Conservation (phyloP, 2,329 filamentous ascomycete species). For the Fusarium sp. region DNA sequence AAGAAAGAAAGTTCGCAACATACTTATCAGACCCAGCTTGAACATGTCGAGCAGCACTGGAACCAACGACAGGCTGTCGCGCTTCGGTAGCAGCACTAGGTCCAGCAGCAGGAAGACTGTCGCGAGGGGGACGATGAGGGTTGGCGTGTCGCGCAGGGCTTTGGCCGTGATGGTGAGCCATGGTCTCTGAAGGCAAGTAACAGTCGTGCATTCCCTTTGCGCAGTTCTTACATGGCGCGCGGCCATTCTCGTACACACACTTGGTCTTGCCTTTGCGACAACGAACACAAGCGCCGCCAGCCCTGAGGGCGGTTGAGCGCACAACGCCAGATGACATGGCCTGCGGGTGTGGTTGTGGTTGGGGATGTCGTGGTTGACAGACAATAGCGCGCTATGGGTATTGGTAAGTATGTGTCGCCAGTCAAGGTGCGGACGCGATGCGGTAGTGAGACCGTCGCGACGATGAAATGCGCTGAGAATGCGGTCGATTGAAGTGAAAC, state of each 20-base stretch:
- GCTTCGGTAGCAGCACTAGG: constrained; percentile 60
- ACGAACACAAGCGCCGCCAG: constrained; percentile 72
- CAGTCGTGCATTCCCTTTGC: constrained; percentile 74
- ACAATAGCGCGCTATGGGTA: not conserved
- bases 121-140: constrained; percentile 65
- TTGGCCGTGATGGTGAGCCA: constrained; percentile 70
- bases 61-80: constrained; percentile 59
- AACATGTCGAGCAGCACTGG: constrained; percentile 62
- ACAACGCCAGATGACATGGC: constrained; percentile 63
- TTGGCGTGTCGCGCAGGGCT: constrained; percentile 65
- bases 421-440: not conserved
- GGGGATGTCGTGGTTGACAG: not conserved
- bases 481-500: not conserved
- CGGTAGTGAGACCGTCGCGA: not conserved
- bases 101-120: constrained; percentile 67
- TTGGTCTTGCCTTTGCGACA: constrained; percentile 75
- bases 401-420: constrained; percentile 16
- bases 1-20: constrained; percentile 51
- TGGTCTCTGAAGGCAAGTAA: constrained; percentile 71
- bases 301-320: constrained; percentile 70
- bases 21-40: constrained; percentile 68
- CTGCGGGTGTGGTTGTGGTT: constrained; percentile 1
- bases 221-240: constrained; percentile 74
- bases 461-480: not conserved
- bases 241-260: constrained; percentile 73